These are phyloP conservation scores for Agaricales sp. DNA, from an alignment of 1,284 basidiomycete species.

Conservation along the genomic window DNA sequence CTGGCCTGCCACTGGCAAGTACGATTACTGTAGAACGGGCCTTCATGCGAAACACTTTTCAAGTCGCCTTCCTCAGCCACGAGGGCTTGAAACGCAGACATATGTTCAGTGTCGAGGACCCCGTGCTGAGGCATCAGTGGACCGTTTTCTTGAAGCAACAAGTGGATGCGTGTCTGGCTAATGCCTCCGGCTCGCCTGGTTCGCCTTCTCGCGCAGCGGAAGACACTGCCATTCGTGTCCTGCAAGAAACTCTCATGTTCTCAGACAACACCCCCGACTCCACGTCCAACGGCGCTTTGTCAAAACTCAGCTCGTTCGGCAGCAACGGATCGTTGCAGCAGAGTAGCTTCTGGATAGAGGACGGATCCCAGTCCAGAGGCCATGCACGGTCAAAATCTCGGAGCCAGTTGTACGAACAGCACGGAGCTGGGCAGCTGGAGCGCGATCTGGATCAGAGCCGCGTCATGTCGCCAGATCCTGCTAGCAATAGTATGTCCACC, in stretches of 20 bases:
- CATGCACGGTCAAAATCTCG: conserved; percentile 61
- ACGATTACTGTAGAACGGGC: conserved; percentile 77
- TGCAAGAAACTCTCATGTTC: conserved; percentile 75
- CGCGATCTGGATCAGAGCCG: conserved; percentile 29
- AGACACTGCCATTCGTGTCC: conserved; percentile 64
- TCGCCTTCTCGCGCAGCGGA: conserved; percentile 56
- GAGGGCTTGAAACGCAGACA: conserved; percentile 68
- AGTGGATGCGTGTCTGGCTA: conserved; percentile 38
- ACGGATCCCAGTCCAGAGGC: conserved; percentile 13
- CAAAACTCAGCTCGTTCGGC: conserved; percentile 7
- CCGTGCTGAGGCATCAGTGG: conserved; percentile 68
- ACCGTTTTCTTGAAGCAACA: conserved; percentile 58
- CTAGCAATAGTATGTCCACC: conserved; percentile 15
- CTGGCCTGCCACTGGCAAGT: conserved; percentile 67
- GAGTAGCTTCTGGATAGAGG: conserved; percentile 12
- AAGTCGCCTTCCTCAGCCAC: conserved; percentile 75
- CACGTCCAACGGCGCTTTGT: conserved; percentile 12
- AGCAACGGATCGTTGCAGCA: conserved; percentile 2
- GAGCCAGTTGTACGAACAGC: conserved; percentile 52
- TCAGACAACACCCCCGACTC: conserved; percentile 16
- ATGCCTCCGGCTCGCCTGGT: conserved; percentile 22
- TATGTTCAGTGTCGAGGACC: conserved; percentile 85
- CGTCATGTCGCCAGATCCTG: not conserved
- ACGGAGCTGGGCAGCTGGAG: conserved; percentile 51
- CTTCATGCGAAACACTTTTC: conserved; percentile 92